Conservation (phyloP, 495 filamentous ascomycete genomes). For the Podospora conica region DNA sequence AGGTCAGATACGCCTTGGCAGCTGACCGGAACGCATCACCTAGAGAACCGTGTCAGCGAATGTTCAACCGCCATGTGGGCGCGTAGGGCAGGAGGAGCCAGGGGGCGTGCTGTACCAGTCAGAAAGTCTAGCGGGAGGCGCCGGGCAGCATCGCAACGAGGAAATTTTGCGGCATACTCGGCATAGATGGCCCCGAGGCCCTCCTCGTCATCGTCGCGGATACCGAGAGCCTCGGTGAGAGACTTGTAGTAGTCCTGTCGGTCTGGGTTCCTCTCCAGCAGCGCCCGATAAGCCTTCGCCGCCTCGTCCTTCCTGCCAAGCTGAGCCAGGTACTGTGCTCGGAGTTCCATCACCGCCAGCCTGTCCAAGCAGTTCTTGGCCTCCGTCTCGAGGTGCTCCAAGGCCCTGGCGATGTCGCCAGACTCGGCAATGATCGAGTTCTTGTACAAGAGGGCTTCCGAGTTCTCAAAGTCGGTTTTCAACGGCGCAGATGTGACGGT, state of each 20-base stretch:
- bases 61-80: neutral
- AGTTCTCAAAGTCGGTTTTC: slow-evolving; percentile 78
- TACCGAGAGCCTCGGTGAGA: slow-evolving; percentile 60
- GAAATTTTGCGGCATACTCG: slow-evolving; percentile 71
- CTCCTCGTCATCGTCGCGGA: slow-evolving; percentile 55
- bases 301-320: slow-evolving; percentile 77
- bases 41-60: slow-evolving; percentile 25
- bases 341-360: slow-evolving; percentile 81
- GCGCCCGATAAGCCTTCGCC: slow-evolving; percentile 66
- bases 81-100: neutral
- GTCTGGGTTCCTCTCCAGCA: slow-evolving; percentile 84
- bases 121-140: slow-evolving; percentile 88
- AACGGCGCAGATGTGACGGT: slow-evolving; percentile 72
- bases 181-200: slow-evolving; percentile 67
- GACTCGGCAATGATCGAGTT: slow-evolving; percentile 88
- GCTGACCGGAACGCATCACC: slow-evolving; percentile 74
- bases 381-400: slow-evolving; percentile 78
- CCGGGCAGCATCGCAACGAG: slow-evolving; percentile 76
- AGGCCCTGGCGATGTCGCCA: slow-evolving; percentile 68
- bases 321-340: slow-evolving; percentile 76
- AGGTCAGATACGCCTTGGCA: slow-evolving; percentile 72
- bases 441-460: slow-evolving; percentile 94
- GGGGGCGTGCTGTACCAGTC: slow-evolving; percentile 46
- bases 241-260: slow-evolving; percentile 79
- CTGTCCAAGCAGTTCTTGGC: slow-evolving; percentile 75